Conservation (phyloP, 2,329 filamentous ascomycete genomes). For the Thielaviopsis ethacetica region DNA sequence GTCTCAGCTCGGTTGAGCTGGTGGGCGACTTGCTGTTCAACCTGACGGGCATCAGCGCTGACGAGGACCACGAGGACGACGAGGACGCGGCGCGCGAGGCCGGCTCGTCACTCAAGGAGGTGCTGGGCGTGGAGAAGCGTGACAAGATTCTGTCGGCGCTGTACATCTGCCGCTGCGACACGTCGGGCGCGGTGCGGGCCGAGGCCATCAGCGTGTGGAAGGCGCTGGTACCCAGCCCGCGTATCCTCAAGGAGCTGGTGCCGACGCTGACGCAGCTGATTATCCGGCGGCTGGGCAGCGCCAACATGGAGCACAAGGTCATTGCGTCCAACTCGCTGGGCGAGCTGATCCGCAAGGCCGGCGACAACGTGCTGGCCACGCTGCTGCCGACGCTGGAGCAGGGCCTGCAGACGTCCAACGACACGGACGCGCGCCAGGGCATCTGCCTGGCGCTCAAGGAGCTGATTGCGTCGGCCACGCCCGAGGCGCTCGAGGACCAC, state of each 20-base stretch:
- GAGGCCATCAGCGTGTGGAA: conserved; percentile 95
- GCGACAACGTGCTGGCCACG: conserved; percentile 77
- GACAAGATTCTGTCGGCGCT: conserved; percentile 95
- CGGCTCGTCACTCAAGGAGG: conserved; percentile 80
- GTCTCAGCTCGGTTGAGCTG: conserved; percentile 93
- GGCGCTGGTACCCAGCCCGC: conserved; percentile 79
- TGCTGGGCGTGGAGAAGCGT: conserved; percentile 86
- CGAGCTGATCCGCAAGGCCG: conserved; percentile 91
- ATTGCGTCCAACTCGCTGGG: conserved; percentile 95
- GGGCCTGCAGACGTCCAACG: conserved; percentile 71
- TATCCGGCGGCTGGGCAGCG: conserved; percentile 81
- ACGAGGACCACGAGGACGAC: conserved; percentile 59
- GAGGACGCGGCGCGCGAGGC: conserved; percentile 65
- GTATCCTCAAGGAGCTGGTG: conserved; percentile 85
- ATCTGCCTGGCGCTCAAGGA: conserved; percentile 94
- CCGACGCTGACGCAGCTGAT: conserved; percentile 90
- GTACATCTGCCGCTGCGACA: conserved; percentile 96
- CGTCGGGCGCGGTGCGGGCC: conserved; percentile 73
- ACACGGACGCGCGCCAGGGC: conserved; percentile 86
- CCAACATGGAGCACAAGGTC: conserved; percentile 96
- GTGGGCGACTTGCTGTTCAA: conserved; percentile 96
- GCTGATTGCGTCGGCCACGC: conserved; percentile 74
- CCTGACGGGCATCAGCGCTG: conserved; percentile 75
- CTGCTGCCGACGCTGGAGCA: conserved; percentile 85
- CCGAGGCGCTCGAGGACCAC: conserved; percentile 81